These are phyloP conservation scores for Forsythia viridissima DNA, from an alignment of 257 asterid genomes.

Conservation along the genomic window DNA sequence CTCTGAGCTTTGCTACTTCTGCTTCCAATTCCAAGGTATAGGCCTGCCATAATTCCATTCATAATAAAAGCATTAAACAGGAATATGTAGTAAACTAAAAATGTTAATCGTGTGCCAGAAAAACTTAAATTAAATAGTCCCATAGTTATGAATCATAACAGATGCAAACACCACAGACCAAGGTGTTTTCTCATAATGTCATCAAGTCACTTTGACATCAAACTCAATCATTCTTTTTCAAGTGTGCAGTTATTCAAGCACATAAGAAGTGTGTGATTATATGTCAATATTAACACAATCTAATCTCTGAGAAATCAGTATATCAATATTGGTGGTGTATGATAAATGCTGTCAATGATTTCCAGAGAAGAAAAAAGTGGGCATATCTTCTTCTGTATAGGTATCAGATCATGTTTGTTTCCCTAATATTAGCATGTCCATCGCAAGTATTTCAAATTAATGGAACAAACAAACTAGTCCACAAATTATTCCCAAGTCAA, in stretches of 20 bases:
- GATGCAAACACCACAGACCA: neutral
- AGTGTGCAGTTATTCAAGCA: neutral
- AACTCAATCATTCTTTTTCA: neutral
- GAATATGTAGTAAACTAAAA: neutral
- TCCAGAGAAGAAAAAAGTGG: neutral
- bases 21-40: slow-evolving; percentile 91
- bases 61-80: slow-evolving; percentile 5
- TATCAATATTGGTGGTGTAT: neutral
- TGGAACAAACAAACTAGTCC: neutral
- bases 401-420: neutral
- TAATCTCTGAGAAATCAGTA: neutral
- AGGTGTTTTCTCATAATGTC: neutral
- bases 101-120: neutral
- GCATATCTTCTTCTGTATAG: neutral
- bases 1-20: slow-evolving; percentile 80
- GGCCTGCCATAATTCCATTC: slow-evolving; percentile 51
- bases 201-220: neutral
- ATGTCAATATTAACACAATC: neutral
- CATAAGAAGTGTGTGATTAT: neutral
- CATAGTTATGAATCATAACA: neutral
- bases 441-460: neutral
- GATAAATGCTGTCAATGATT: neutral
- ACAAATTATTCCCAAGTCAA: neutral
- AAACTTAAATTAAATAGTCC: neutral
- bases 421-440: slow-evolving; percentile 12